Conservation (phyloP, 257 asterid genomes). For the Solanum pimpinellifolium region DNA sequence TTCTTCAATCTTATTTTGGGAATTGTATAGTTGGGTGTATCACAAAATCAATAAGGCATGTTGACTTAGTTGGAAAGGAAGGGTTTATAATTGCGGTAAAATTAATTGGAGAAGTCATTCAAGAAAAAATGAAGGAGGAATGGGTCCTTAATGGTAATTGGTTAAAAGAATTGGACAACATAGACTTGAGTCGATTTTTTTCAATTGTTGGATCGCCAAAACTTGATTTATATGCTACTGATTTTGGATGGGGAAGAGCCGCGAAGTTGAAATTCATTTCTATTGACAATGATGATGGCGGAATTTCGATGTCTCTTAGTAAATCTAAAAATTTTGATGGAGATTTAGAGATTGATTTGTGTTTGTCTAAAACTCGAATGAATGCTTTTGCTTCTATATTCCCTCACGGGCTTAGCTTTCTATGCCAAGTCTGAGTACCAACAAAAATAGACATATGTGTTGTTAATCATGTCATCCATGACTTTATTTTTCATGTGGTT, state of each 20-base stretch:
- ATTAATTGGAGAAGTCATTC: background rate
- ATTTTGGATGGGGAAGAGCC: slow-evolving; percentile 21
- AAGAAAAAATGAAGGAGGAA: background rate
- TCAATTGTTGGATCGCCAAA: slow-evolving; percentile 12
- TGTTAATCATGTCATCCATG: too few species aligned
- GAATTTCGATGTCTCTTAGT: slow-evolving; percentile 1
- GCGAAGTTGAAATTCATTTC: slow-evolving; percentile 5
- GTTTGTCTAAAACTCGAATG: slow-evolving; percentile 9
- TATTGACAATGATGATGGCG: background rate
- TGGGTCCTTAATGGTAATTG: slow-evolving; percentile 3
- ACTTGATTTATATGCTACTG: slow-evolving; percentile 5
- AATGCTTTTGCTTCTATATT: slow-evolving; percentile 13
- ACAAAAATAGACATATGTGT: too few species aligned
- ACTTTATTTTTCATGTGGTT: too few species aligned
- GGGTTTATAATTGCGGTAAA: background rate
- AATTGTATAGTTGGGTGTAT: slow-evolving; percentile 16
- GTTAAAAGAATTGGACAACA: accelerated
- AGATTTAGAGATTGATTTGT: slow-evolving; percentile 15
- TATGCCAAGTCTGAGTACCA: background rate
- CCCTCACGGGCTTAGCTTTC: background rate
- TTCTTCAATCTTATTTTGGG: slow-evolving; percentile 33
- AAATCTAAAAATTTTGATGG: slow-evolving; percentile 13
- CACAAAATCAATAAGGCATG: background rate
- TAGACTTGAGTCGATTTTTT: background rate
- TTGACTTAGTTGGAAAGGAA: background rate